Evolutionary conservation across 768 basidiomycete species (phyloP).

Genomic region (Holtermannia corniformis): DNA sequence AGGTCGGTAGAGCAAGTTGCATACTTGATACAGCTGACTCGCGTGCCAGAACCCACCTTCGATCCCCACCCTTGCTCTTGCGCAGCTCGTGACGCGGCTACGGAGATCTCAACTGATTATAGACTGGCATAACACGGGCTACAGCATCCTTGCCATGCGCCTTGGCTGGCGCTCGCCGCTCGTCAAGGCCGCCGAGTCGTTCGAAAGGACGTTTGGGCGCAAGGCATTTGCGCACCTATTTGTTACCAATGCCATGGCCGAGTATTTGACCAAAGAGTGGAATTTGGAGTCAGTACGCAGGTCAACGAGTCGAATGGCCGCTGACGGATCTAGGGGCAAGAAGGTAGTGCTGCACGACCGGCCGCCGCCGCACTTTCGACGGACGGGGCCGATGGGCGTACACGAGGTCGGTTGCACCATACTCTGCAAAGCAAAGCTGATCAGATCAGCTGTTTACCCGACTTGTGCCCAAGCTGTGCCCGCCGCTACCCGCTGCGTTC

Average conservation of each 20-base stretch:
- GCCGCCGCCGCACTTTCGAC: conserved; percentile 75
- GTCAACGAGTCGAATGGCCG: not conserved
- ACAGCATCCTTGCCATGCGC: conserved; percentile 77
- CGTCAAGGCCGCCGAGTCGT: conserved; percentile 64
- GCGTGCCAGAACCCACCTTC: conserved; percentile 80
- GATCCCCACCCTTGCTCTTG: conserved; percentile 82
- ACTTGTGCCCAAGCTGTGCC: conserved; percentile 29
- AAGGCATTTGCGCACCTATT: conserved; percentile 82
- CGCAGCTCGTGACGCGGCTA: conserved; percentile 59
- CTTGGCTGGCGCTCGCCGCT: conserved; percentile 60
- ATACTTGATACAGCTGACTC: not conserved
- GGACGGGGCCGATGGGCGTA: conserved; percentile 56
- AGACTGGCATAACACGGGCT: conserved; percentile 98
- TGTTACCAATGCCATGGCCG: conserved; percentile 79
- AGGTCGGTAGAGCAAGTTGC: conserved; percentile 49
- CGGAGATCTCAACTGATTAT: conserved; percentile 80
- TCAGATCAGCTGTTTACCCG: conserved; percentile 47
- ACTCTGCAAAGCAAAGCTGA: not conserved
- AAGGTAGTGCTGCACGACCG: conserved; percentile 77
- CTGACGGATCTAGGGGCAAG: conserved; percentile 51
- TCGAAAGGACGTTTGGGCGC: conserved; percentile 71
- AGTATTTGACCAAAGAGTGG: conserved; percentile 63
- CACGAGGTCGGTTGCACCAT: conserved; percentile 54
- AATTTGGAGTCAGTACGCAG: conserved; percentile 58
- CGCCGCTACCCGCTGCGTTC: conserved; percentile 22